Evolutionary conservation across 352 stramenopile species (phyloP).

Genomic region (Phytophthora nicotianae): DNA sequence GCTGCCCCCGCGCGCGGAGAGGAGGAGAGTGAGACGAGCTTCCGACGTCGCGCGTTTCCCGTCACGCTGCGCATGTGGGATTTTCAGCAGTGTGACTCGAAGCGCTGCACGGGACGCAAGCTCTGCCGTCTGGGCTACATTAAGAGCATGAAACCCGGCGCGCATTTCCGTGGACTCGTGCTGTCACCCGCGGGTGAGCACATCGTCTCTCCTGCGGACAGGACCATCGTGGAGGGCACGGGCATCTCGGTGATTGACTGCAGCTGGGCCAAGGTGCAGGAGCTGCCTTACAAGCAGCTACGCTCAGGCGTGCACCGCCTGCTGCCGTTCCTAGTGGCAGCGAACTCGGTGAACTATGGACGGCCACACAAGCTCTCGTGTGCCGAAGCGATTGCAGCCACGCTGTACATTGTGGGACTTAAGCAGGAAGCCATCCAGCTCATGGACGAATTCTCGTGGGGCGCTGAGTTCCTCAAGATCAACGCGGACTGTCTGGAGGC

Average conservation of each 20-base stretch:
- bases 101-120: conserved; percentile 94
- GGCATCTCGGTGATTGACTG: conserved; percentile 98
- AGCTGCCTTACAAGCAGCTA: conserved; percentile 96
- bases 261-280: conserved; percentile 96
- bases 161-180: conserved; percentile 95
- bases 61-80: conserved; percentile 94
- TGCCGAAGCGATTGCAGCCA: conserved; percentile 97
- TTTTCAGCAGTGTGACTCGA: conserved; percentile 95
- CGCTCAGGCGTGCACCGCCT: conserved; percentile 94
- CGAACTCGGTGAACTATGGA: conserved; percentile 99
- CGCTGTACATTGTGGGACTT: conserved; percentile 97
- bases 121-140: conserved; percentile 93
- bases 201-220: conserved; percentile 91
- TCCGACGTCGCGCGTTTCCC: conserved; percentile 73
- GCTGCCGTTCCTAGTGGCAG: conserved; percentile 97
- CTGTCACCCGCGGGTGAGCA: conserved; percentile 92
- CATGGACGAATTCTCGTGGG: conserved; percentile 95
- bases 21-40: conserved; percentile 71
- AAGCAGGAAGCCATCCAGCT: conserved; percentile 88
- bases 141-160: conserved; percentile 91
- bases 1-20: conserved; percentile 36
- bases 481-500: conserved; percentile 94
- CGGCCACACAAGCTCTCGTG: conserved; percentile 96
- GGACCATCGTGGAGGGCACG: conserved; percentile 67
- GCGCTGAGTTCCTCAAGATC: conserved; percentile 93